A percentile compares a stretch with the other conserved stretches of the same genome.
Conservation (phyloP, 1,139 yeast genomes). For the Yamadazyma buinensis region DNA sequence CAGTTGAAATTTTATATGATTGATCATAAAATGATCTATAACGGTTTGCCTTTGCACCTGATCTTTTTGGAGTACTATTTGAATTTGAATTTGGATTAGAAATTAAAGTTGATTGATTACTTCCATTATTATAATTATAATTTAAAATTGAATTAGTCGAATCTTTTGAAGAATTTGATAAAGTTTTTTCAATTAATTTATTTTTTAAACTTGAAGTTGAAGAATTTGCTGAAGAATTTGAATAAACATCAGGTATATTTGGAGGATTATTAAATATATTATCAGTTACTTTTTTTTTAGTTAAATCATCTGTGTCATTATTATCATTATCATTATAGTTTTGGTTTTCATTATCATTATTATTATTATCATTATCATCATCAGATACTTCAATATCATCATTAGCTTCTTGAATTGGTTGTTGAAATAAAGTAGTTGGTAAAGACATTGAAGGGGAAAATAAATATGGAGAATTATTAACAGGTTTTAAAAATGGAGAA, state of each 20-base stretch:
- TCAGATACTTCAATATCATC: constrained; percentile 23
- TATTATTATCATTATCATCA: constrained; percentile 1
- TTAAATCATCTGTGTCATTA: constrained; percentile 15
- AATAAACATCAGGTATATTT: constrained; percentile 22
- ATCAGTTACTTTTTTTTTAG: constrained; percentile 17
- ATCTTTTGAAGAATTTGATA: constrained; percentile 33
- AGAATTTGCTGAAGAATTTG: constrained; percentile 31
- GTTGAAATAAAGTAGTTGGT: constrained; percentile 25
- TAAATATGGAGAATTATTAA: constrained; percentile 18
- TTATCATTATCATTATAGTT: constrained; percentile 4
- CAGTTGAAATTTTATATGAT: constrained; percentile 42
- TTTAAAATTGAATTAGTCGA: constrained; percentile 11
- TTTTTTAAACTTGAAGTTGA: constrained; percentile 33
- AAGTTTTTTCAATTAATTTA: constrained; percentile 27
- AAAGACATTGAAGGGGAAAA: constrained; percentile 25
- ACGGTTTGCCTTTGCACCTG: constrained; percentile 47
- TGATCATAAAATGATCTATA: constrained; percentile 51
- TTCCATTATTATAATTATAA: background rate
- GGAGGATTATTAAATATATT: constrained; percentile 24
- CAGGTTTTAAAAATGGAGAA: constrained; percentile 30
- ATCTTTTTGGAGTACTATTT: constrained; percentile 28
- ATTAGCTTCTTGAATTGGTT: constrained; percentile 31
- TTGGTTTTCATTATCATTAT: background rate
- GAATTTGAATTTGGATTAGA: background rate
- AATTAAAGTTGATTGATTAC: background rate